Evolutionary conservation across 2,329 filamentous ascomycete genomes (phyloP).

Genomic region (Hypoxylon sp.): DNA sequence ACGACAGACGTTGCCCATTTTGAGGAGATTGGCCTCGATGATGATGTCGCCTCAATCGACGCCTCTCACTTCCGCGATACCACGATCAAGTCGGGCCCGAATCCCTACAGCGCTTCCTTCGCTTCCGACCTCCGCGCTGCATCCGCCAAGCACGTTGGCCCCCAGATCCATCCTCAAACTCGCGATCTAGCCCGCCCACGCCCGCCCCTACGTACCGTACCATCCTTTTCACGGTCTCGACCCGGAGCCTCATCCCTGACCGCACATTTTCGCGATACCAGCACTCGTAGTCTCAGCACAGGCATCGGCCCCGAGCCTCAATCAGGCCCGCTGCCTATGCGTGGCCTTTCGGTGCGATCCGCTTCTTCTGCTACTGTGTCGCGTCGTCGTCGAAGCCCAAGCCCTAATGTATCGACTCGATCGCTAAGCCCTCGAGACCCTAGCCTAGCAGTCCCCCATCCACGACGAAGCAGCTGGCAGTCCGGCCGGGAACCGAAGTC

Average conservation of each 20-base stretch:
- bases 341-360: slow-evolving; percentile 58
- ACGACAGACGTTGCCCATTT: slow-evolving; percentile 85
- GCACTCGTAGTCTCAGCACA: slow-evolving; percentile 57
- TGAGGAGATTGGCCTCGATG: slow-evolving; percentile 91
- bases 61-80: slow-evolving; percentile 55
- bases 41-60: slow-evolving; percentile 66
- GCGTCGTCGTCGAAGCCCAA: slow-evolving; percentile 66
- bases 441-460: slow-evolving; percentile 55
- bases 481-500: slow-evolving; percentile 76
- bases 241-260: slow-evolving; percentile 64
- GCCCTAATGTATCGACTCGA: slow-evolving; percentile 59
- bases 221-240: slow-evolving; percentile 55
- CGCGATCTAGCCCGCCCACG: slow-evolving; percentile 53
- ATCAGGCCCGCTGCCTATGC: slow-evolving; percentile 51
- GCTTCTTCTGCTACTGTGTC: slow-evolving; percentile 58
- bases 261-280: slow-evolving; percentile 63
- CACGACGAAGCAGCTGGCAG: slow-evolving; percentile 79
- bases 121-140: slow-evolving; percentile 61
- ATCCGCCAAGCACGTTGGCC: slow-evolving; percentile 50
- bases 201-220: slow-evolving; percentile 54
- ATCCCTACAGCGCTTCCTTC: slow-evolving; percentile 67
- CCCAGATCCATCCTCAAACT: slow-evolving; percentile 49
- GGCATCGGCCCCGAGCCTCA: slow-evolving; percentile 53
- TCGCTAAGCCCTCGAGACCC: slow-evolving; percentile 63
- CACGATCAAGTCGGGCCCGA: slow-evolving; percentile 57